Percentiles rank a stretch among this genome's conserved stretches.
Conservation (phyloP, 2,329 filamentous ascomycete genomes). For the Fusarium miscanthi region DNA sequence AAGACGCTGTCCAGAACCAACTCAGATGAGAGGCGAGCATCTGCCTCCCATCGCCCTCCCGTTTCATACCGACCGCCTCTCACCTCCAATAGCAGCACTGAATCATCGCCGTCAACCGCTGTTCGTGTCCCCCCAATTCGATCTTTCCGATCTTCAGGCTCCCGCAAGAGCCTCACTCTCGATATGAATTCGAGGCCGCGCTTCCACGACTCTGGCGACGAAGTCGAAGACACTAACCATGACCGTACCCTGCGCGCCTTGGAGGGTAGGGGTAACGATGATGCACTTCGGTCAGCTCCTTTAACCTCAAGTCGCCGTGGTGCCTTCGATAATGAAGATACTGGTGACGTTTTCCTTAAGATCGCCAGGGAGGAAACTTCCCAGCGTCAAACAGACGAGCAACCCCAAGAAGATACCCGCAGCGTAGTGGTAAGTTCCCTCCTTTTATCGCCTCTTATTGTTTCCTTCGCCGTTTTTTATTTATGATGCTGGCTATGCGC, state of each 20-base stretch:
- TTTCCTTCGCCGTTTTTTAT: neutral
- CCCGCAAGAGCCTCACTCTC: conserved; percentile 64
- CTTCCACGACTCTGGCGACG: conserved; percentile 58
- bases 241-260: conserved; percentile 64
- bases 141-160: conserved; percentile 66
- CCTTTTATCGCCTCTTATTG: conserved; percentile 1
- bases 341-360: conserved; percentile 68
- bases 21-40: conserved; percentile 61
- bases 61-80: conserved; percentile 61
- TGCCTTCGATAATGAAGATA: conserved; percentile 60
- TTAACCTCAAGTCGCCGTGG: conserved; percentile 53
- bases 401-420: conserved; percentile 49
- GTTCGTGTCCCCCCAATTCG: conserved; percentile 65
- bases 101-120: conserved; percentile 49
- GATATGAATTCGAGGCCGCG: conserved; percentile 63
- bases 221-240: conserved; percentile 57
- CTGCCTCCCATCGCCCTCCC: conserved; percentile 57
- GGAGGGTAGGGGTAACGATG: conserved; percentile 54
- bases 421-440: conserved; percentile 60
- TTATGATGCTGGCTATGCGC: neutral
- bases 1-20: conserved; percentile 55
- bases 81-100: conserved; percentile 44
- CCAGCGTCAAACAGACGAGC: conserved; percentile 52
- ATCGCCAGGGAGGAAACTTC: conserved; percentile 66
- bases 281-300: conserved; percentile 53